These are phyloP conservation scores for Pinus tabuliformis DNA, from an alignment of 75 land plant species.

Conservation along the genomic window DNA sequence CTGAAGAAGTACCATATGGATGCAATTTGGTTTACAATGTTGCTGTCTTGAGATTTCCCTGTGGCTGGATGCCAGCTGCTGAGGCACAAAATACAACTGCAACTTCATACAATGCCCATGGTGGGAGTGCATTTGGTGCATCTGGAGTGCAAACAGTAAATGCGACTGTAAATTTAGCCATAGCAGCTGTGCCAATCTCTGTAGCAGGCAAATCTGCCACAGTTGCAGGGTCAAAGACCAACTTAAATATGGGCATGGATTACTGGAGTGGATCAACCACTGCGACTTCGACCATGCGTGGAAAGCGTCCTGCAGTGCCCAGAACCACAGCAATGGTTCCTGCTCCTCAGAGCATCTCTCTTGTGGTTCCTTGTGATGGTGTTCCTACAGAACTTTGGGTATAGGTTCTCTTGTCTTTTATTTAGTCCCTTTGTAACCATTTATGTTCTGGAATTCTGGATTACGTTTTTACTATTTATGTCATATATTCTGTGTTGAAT, in stretches of 20 bases:
- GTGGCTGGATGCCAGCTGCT: background rate
- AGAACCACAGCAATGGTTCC: conserved; percentile 9
- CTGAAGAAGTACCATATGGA: background rate
- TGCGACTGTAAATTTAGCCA: conserved; percentile 1
- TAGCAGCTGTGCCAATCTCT: conserved; percentile 5
- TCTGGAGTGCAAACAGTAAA: background rate
- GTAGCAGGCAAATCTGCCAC: background rate
- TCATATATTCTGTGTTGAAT: no score
- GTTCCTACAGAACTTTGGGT: conserved; percentile 16
- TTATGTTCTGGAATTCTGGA: background rate
- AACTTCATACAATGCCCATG: background rate
- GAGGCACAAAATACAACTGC: background rate
- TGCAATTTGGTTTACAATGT: background rate
- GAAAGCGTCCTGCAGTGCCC: conserved; percentile 7
- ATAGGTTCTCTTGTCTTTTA: conserved; percentile 3
- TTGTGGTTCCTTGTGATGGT: conserved; percentile 13
- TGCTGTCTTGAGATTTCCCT: background rate
- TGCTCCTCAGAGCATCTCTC: background rate
- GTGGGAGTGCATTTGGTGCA: background rate
- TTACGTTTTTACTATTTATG: background rate
- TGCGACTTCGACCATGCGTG: background rate
- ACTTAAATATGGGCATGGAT: conserved; percentile 48
- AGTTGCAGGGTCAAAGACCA: conserved; percentile 18
- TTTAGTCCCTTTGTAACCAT: background rate
- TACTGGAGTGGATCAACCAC: conserved; percentile 36